These are phyloP conservation scores for Russula sp. DNA, from an alignment of 768 basidiomycete species.

Conservation along the genomic window DNA sequence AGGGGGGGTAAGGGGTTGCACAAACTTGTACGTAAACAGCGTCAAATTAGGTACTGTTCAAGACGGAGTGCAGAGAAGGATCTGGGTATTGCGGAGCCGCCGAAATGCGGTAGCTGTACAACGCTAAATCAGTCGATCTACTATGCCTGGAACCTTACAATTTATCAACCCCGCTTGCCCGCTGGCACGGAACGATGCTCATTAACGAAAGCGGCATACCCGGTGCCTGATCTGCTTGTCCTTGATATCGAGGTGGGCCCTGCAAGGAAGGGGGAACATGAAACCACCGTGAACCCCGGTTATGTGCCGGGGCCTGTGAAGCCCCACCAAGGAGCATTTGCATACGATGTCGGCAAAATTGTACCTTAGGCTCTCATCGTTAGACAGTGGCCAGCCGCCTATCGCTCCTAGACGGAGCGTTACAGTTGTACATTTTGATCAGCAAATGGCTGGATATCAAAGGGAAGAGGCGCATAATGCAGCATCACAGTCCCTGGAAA, in stretches of 20 bases:
- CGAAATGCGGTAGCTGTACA: constrained; percentile 29
- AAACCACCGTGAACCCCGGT: not conserved
- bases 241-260: constrained; percentile 36
- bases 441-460: constrained; percentile 37
- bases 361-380: constrained; percentile 32
- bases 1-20: constrained; percentile 14
- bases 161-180: not conserved
- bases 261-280: constrained; percentile 10
- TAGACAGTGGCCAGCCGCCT: constrained; percentile 35
- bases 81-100: constrained; percentile 38
- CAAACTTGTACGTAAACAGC: constrained; percentile 45
- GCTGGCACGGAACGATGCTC: constrained; percentile 26
- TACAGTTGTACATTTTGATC: constrained; percentile 40
- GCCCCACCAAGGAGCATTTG: constrained; percentile 42
- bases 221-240: constrained; percentile 26
- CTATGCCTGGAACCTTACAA: constrained; percentile 21
- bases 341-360: constrained; percentile 34
- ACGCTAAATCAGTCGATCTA: constrained; percentile 4
- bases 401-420: constrained; percentile 41
- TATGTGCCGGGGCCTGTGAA: constrained; percentile 21
- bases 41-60: constrained; percentile 34
- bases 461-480: constrained; percentile 34
- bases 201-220: constrained; percentile 33
- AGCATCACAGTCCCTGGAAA: constrained; percentile 36
- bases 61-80: constrained; percentile 29